Evolutionary conservation across 208 protist genomes (phyloP).

Genomic region (Trypanosoma scelopori): DNA sequence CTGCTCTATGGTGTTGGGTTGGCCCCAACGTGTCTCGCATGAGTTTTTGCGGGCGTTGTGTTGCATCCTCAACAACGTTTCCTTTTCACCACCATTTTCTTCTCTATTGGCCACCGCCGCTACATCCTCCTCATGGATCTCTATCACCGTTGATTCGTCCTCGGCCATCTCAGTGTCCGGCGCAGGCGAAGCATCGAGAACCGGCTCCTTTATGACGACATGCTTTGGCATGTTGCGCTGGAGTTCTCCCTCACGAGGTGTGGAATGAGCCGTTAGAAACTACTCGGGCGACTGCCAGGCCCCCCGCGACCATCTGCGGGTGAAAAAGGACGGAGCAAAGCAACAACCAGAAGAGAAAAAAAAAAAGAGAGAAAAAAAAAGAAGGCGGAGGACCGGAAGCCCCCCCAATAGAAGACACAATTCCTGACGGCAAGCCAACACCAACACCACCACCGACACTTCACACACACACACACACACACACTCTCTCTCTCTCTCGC

Average conservation of each 20-base stretch:
- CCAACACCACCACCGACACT: too few species aligned
- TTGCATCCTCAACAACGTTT: too few species aligned
- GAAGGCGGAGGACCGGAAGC: too few species aligned
- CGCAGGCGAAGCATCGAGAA: too few species aligned
- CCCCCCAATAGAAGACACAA: neutral
- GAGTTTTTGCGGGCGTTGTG: too few species aligned
- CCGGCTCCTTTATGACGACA: neutral
- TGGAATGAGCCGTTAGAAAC: neutral
- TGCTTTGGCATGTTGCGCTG: constrained; percentile 1
- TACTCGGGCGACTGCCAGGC: neutral
- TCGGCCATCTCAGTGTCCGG: neutral
- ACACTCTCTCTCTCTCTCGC: too few species aligned
- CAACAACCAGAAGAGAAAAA: neutral
- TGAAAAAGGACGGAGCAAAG: neutral
- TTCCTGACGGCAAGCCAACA: too few species aligned
- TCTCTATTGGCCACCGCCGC: too few species aligned
- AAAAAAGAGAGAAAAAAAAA: constrained; percentile 1
- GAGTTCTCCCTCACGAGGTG: neutral
- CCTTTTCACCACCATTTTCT: too few species aligned
- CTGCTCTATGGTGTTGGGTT: neutral
- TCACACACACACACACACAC: too few species aligned
- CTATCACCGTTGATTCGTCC: neutral
- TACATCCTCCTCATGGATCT: neutral
- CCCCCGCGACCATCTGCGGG: neutral
- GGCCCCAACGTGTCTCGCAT: too few species aligned